Evolutionary conservation across 768 basidiomycete species (phyloP).

Genomic region (Collybia nuda): DNA sequence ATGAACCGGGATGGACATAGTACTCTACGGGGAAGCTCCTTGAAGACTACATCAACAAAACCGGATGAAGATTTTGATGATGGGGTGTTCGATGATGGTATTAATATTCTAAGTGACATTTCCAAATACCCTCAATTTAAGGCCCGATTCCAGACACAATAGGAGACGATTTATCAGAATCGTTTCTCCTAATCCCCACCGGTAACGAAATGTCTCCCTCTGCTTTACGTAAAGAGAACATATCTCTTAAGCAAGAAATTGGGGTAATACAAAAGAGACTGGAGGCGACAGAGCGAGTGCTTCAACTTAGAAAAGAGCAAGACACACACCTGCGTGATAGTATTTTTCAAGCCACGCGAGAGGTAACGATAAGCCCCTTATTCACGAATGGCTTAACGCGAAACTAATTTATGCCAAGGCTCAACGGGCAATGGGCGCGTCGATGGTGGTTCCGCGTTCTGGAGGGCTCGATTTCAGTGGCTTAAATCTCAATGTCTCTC

Average conservation of each 20-base stretch:
- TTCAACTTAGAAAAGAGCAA: slow-evolving; percentile 75
- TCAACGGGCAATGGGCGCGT: slow-evolving; percentile 76
- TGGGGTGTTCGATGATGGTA: slow-evolving; percentile 67
- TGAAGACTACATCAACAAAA: slow-evolving; percentile 14
- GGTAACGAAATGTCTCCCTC: slow-evolving; percentile 50
- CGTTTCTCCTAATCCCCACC: slow-evolving; percentile 74
- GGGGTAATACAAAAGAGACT: slow-evolving; percentile 57
- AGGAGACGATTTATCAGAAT: slow-evolving; percentile 76
- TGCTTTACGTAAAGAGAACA: slow-evolving; percentile 67
- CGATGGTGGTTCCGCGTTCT: slow-evolving; percentile 52
- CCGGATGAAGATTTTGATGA: slow-evolving; percentile 58
- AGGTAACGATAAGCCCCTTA: slow-evolving; percentile 32
- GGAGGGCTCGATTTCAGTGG: slow-evolving; percentile 51
- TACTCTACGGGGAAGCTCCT: slow-evolving; percentile 11
- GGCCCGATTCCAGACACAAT: slow-evolving; percentile 9
- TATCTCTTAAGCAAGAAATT: slow-evolving; percentile 57
- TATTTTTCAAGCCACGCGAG: slow-evolving; percentile 69
- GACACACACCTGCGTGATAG: slow-evolving; percentile 79
- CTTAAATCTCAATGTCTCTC: slow-evolving; percentile 58
- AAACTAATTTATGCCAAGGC: slow-evolving; percentile 49
- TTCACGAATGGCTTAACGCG: too few relatives aligned
- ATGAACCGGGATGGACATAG: slow-evolving; percentile 32
- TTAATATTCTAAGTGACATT: neutral
- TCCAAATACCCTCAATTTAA: neutral
- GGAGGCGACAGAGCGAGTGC: slow-evolving; percentile 56